phyloP scores from a whole-genome alignment of 257 asterid genomes.

The Solanum stenotomum region DNA sequence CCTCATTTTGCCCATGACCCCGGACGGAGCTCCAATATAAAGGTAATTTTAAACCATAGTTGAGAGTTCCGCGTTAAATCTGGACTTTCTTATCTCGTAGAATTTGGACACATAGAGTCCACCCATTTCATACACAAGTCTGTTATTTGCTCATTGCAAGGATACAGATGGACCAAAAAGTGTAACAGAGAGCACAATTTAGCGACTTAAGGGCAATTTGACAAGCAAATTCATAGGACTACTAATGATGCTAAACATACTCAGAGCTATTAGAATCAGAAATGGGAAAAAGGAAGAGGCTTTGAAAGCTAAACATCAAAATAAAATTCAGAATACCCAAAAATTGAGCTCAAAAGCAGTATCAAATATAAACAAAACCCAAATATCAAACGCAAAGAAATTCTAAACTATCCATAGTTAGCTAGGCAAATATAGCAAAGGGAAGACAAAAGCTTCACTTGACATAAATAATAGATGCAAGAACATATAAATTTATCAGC shows the following conservation, averaged over 20 bases:
- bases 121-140: neutral
- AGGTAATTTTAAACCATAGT: neutral
- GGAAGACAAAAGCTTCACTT: neutral
- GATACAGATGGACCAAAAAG: neutral
- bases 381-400: neutral
- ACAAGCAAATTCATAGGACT: neutral
- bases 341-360: neutral
- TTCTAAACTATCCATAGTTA: neutral
- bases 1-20: neutral
- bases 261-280: neutral
- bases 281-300: neutral
- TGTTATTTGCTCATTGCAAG: neutral
- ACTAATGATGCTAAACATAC: neutral
- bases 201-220: neutral
- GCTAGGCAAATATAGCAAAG: neutral
- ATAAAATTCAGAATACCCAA: no score
- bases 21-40: neutral
- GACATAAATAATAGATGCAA: neutral
- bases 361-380: neutral
- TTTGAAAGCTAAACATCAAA: neutral
- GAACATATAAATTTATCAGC: neutral
- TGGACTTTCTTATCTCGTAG: neutral
- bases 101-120: neutral
- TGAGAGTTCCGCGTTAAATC: neutral
- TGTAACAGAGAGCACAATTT: neutral